Evolutionary conservation across 2,329 filamentous ascomycete species (phyloP).

Genomic region (Arachnopeziza araneosa): DNA sequence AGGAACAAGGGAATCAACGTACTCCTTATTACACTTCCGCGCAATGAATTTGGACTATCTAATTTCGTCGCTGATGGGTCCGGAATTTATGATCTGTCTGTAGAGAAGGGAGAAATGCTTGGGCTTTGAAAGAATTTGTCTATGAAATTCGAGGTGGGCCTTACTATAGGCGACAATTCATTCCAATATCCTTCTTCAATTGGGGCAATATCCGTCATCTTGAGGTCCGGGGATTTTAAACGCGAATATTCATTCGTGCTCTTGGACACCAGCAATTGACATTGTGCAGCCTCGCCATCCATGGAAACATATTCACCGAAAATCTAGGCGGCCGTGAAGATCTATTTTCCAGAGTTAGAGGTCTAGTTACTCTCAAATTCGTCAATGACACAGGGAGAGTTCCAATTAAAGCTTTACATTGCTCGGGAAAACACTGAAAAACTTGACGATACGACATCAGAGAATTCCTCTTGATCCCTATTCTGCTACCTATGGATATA

Average conservation of each 20-base stretch:
- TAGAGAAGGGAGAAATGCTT: background rate
- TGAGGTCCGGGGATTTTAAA: background rate
- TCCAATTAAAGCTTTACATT: background rate
- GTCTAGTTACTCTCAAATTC: no score
- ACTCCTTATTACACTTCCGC: background rate
- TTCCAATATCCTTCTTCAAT: constrained; percentile 7
- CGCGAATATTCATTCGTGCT: background rate
- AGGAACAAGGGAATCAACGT: no score
- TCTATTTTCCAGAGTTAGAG: background rate
- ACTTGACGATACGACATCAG: background rate
- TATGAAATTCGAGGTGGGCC: background rate
- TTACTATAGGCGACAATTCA: background rate
- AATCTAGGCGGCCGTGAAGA: background rate
- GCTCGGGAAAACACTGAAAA: background rate
- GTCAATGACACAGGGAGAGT: background rate
- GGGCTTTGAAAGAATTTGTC: constrained; percentile 1
- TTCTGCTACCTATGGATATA: background rate
- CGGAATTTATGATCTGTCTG: background rate
- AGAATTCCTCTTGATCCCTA: background rate
- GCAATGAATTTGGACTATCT: background rate
- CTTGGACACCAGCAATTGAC: background rate
- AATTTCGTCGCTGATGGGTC: background rate
- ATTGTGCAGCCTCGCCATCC: background rate
- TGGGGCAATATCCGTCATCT: constrained; percentile 4
- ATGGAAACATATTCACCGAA: background rate